Percentiles rank a stretch among this genome's conserved stretches.
phyloP scores from a whole-genome alignment of 2,329 filamentous ascomycete species.

The Hymenoscyphus repandus region DNA sequence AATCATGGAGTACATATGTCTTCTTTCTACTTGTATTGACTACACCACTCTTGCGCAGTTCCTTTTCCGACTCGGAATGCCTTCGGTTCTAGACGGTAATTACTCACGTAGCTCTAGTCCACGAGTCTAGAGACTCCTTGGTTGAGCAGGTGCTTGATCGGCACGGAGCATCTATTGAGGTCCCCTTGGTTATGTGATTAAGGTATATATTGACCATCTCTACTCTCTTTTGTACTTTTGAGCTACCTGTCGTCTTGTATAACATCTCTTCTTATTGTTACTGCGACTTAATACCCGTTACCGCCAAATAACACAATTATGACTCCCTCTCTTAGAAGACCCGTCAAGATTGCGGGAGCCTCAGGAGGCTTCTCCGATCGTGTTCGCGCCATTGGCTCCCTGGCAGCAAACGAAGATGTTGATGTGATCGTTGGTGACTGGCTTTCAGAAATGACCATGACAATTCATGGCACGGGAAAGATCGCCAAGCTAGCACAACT shows the following conservation, averaged over 20 bases:
- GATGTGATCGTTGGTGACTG: constrained; percentile 47
- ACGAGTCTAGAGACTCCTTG: not conserved
- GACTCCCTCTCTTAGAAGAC: constrained; percentile 4
- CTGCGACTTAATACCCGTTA: not conserved
- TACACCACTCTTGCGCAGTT: not conserved
- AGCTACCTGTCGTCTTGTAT: no score
- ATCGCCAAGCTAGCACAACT: constrained; percentile 13
- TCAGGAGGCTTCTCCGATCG: constrained; percentile 2
- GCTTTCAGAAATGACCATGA: constrained; percentile 34
- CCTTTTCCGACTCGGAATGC: constrained; percentile 1
- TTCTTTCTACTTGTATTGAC: no score
- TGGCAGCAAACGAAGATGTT: constrained; percentile 33
- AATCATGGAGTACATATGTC: no score
- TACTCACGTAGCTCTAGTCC: not conserved
- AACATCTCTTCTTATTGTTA: not conserved
- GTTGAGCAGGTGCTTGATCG: not conserved
- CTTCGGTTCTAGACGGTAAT: not conserved
- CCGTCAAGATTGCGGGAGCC: constrained; percentile 3
- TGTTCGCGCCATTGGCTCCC: not conserved
- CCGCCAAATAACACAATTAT: not conserved
- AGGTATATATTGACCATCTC: no score
- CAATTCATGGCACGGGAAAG: constrained; percentile 27
- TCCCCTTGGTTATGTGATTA: no score
- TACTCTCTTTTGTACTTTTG: not conserved
- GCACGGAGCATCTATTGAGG: not conserved